Percentiles rank a stretch among this genome's conserved stretches.
phyloP scores from a whole-genome alignment of 768 basidiomycete genomes.

The Lactifluus volemus region DNA sequence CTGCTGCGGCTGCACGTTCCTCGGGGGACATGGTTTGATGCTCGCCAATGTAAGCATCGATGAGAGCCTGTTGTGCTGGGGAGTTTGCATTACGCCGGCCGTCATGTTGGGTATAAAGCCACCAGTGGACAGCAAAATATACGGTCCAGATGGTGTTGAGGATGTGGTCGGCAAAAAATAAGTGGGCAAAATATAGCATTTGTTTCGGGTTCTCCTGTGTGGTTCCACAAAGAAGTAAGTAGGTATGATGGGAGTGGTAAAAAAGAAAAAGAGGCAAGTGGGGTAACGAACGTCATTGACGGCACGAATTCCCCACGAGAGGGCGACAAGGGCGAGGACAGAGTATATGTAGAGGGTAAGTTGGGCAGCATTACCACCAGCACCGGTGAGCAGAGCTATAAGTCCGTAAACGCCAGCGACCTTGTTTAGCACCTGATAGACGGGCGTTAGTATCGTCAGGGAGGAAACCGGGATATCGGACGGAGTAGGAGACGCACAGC shows the following conservation, averaged over 20 bases:
- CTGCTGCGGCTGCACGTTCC: conserved; percentile 64
- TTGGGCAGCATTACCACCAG: conserved; percentile 90
- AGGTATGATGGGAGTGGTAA: conserved; percentile 7
- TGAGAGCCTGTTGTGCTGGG: conserved; percentile 79
- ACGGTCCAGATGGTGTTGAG: conserved; percentile 88
- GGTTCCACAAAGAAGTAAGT: not conserved
- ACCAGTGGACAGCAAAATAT: conserved; percentile 87
- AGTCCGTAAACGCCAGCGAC: conserved; percentile 96
- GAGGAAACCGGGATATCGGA: not conserved
- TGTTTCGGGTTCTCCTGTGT: conserved; percentile 80
- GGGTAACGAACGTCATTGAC: conserved; percentile 64
- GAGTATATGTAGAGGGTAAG: conserved; percentile 93
- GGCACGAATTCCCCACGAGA: conserved; percentile 83
- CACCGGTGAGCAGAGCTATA: conserved; percentile 81
- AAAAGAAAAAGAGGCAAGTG: not conserved
- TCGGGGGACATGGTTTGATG: conserved; percentile 49
- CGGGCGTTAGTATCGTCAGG: conserved; percentile 13
- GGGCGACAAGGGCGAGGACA: conserved; percentile 64
- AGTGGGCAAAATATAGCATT: conserved; percentile 81
- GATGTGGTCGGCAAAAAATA: conserved; percentile 88
- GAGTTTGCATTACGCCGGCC: conserved; percentile 76
- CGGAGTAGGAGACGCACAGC: conserved; percentile 49
- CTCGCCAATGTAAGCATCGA: conserved; percentile 38
- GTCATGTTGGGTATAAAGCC: conserved; percentile 86
- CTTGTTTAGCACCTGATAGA: conserved; percentile 78